A percentile compares a stretch with the other conserved stretches of the same genome.
These are phyloP conservation scores for Geotrichum carabidarum DNA, from an alignment of 1,139 yeast genomes.

Conservation along the genomic window DNA sequence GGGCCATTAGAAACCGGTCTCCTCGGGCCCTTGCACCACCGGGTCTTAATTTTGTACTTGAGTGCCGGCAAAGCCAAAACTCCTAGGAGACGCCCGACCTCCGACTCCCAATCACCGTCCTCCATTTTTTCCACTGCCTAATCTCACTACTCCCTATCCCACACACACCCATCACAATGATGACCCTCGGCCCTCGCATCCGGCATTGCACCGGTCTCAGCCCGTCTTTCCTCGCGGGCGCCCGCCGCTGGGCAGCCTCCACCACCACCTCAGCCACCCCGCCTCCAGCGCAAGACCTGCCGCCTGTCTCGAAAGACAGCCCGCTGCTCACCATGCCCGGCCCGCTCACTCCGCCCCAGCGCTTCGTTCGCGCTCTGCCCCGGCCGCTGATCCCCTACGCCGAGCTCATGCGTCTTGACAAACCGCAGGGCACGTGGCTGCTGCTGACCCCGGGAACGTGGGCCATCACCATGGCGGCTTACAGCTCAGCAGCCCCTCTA, in stretches of 20 bases:
- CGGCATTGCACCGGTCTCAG: neutral
- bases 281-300: neutral
- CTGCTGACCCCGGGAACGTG: constrained; percentile 74
- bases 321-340: constrained; percentile 17
- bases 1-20: too few species aligned
- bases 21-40: too few species aligned
- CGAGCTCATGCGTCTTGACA: constrained; percentile 83
- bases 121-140: too few species aligned
- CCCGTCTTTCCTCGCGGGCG: neutral
- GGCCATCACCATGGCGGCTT: constrained; percentile 86
- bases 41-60: too few species aligned
- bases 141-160: neutral
- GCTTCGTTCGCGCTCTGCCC: constrained; percentile 56
- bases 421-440: constrained; percentile 88
- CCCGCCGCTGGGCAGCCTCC: constrained; percentile 16
- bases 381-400: constrained; percentile 79
- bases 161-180: neutral
- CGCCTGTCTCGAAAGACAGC: constrained; percentile 15
- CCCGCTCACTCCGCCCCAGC: constrained; percentile 29
- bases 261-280: neutral
- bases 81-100: too few species aligned
- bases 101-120: too few species aligned
- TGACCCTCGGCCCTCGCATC: constrained; percentile 6
- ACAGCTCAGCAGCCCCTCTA: constrained; percentile 61
- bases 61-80: too few species aligned